Base-by-base conservation (phyloP, 2,329 filamentous ascomycete genomes). In the Xylariaceae sp. region DNA sequence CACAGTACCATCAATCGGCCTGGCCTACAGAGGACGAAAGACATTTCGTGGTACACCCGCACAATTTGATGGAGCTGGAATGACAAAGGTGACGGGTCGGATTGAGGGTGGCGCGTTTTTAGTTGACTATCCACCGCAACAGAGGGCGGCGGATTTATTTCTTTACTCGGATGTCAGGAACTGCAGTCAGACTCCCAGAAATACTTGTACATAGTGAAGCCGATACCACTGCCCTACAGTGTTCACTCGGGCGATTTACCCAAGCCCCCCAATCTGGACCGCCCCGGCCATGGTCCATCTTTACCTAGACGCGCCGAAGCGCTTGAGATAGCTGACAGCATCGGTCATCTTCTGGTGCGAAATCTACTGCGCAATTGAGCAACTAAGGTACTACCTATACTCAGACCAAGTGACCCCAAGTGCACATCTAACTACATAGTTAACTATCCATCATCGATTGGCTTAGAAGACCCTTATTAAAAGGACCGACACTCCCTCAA, bases 201-300 rank as follows among this genome's bases (percentile, higher is more conserved):
- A 31, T 51, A 55, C 56, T 60, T 65, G 64, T 65, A 66, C 64
- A 65, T 66, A 66, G 57, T 56, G 1, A 60, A 64, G 54, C 56
- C 55, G 64, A 65, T 65, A 66, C 63, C 63, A 60, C 46, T 54
- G 35, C 48, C 47, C 42, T 53, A 55, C 50, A 50, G 53, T 37
- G 43, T 53, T 51, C 47, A 40, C 46, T 53, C 52, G 57, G 57
- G 55, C 52, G 55, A 53, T 52, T 52, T 55, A 43, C 51, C 52
- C 52, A 42, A 43, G 3, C 40, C 29, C 30, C 45, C 37, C 32
- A 45, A 29, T 57, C 53, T 32, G 54, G 46, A 54, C 40, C 43
- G 49, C 49, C 26, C 19, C 48, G 46, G 49, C 31, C 45, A 46
- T 34, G 41, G 48, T 47, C 43, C 51, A 51, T 51, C 27, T 54